A percentile compares a stretch with the other conserved stretches of the same genome.
Evolutionary conservation across 1,284 basidiomycete genomes (phyloP).

Genomic region (Heliocybe sulcata): DNA sequence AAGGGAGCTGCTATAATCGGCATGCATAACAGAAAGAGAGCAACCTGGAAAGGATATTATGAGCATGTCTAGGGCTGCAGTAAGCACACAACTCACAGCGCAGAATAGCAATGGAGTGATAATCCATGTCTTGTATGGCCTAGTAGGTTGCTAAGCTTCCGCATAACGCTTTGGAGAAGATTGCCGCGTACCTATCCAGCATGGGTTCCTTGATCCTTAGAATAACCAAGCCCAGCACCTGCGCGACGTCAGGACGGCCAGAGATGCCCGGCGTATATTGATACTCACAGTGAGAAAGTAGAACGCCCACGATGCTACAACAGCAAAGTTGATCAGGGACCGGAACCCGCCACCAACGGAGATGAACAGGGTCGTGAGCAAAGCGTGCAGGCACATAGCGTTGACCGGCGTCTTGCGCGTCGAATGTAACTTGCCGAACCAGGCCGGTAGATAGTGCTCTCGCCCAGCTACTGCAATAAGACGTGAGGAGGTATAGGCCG

Average conservation of each 20-base stretch:
- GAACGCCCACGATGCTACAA: slow-evolving; percentile 86
- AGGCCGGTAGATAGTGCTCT: slow-evolving; percentile 79
- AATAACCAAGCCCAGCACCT: slow-evolving; percentile 86
- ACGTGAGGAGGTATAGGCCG: slow-evolving; percentile 78
- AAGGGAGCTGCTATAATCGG: slow-evolving; percentile 90
- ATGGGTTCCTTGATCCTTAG: slow-evolving; percentile 88
- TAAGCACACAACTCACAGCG: slow-evolving; percentile 46
- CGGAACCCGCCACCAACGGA: slow-evolving; percentile 84
- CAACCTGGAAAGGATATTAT: slow-evolving; percentile 43
- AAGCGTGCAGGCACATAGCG: slow-evolving; percentile 74
- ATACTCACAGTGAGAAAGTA: slow-evolving; percentile 79
- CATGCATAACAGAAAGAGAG: slow-evolving; percentile 91
- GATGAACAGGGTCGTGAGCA: slow-evolving; percentile 72
- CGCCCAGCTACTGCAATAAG: slow-evolving; percentile 86
- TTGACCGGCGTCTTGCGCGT: slow-evolving; percentile 80
- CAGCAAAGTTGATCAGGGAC: slow-evolving; percentile 82
- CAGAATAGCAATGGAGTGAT: slow-evolving; percentile 90
- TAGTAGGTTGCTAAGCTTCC: slow-evolving; percentile 19
- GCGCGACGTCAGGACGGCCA: slow-evolving; percentile 6
- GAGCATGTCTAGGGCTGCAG: neutral
- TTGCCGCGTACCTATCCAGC: slow-evolving; percentile 55
- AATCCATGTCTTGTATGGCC: slow-evolving; percentile 91
- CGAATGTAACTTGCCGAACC: slow-evolving; percentile 74
- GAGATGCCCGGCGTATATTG: slow-evolving; percentile 1
- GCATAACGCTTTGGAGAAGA: too few relatives aligned